These are phyloP conservation scores for Zygoascus sp. DNA, from an alignment of 1,139 yeast species.

Conservation along the genomic window DNA sequence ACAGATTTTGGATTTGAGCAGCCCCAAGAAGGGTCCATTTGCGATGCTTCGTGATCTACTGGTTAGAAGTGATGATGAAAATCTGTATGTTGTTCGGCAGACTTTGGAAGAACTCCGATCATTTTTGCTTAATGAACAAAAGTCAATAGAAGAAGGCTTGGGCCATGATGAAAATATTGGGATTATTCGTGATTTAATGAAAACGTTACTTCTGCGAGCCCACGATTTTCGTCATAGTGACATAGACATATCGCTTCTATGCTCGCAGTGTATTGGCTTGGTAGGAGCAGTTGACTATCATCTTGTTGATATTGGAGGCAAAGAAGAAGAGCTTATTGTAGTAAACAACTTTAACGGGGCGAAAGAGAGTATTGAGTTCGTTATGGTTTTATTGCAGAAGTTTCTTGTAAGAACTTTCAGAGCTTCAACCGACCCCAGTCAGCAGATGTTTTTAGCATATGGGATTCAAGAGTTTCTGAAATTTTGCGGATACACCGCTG, in stretches of 20 bases:
- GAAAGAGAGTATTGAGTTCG: conserved; percentile 60
- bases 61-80: conserved; percentile 58
- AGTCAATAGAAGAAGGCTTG: conserved; percentile 40
- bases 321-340: conserved; percentile 42
- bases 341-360: conserved; percentile 58
- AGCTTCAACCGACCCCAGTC: conserved; percentile 84
- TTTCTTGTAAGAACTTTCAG: conserved; percentile 76
- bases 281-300: conserved; percentile 78
- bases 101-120: conserved; percentile 63
- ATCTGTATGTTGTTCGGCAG: conserved; percentile 72
- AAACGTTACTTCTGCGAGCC: conserved; percentile 56
- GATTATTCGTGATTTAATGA: conserved; percentile 44
- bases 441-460: conserved; percentile 78
- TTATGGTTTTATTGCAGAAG: conserved; percentile 61
- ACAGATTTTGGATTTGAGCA: conserved; percentile 5
- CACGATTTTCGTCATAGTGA: conserved; percentile 44
- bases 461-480: conserved; percentile 84
- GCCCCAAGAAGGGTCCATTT: conserved; percentile 13
- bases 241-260: conserved; percentile 48
- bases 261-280: conserved; percentile 67
- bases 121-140: conserved; percentile 48
- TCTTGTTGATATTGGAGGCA: conserved; percentile 43
- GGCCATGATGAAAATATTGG: conserved; percentile 29
- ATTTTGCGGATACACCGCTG: conserved; percentile 51
- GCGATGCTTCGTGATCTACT: conserved; percentile 24